Percentiles rank a stretch among this genome's conserved stretches.
Conservation (phyloP, 2,329 filamentous ascomycete species). For the Exophiala calicioides region DNA sequence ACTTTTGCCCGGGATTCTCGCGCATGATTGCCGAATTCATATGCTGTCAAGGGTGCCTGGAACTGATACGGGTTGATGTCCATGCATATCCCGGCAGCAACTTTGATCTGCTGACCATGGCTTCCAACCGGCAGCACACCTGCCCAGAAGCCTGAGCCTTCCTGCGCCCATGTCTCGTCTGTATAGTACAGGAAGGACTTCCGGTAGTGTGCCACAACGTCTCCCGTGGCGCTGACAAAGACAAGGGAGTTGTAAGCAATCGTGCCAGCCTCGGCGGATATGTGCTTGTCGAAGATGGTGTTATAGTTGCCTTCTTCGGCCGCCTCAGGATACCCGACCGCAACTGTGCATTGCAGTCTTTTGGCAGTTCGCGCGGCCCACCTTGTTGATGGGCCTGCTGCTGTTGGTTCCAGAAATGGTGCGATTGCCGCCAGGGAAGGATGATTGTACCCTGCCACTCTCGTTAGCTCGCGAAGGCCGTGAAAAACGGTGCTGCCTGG, state of each 20-base stretch:
- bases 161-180: slow-evolving; percentile 64
- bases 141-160: slow-evolving; percentile 44
- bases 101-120: slow-evolving; percentile 37
- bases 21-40: slow-evolving; percentile 62
- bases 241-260: slow-evolving; percentile 59
- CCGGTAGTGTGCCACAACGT: slow-evolving; percentile 61
- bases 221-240: slow-evolving; percentile 56
- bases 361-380: slow-evolving; percentile 61
- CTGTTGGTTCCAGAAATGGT: slow-evolving; percentile 61
- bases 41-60: slow-evolving; percentile 57
- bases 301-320: slow-evolving; percentile 30
- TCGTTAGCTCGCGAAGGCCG: slow-evolving; percentile 16
- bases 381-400: slow-evolving; percentile 54
- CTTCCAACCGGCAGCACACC: slow-evolving; percentile 34
- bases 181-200: slow-evolving; percentile 68
- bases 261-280: slow-evolving; percentile 20
- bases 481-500: background rate
- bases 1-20: slow-evolving; percentile 51
- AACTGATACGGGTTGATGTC: slow-evolving; percentile 65
- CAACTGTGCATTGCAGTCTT: slow-evolving; percentile 60
- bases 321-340: slow-evolving; percentile 63
- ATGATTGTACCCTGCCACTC: slow-evolving; percentile 61
- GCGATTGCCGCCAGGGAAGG: slow-evolving; percentile 57
- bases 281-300: slow-evolving; percentile 27
- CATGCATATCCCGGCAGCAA: slow-evolving; percentile 54